phyloP scores from a whole-genome alignment of 768 basidiomycete species.

The Suillus bovinus region DNA sequence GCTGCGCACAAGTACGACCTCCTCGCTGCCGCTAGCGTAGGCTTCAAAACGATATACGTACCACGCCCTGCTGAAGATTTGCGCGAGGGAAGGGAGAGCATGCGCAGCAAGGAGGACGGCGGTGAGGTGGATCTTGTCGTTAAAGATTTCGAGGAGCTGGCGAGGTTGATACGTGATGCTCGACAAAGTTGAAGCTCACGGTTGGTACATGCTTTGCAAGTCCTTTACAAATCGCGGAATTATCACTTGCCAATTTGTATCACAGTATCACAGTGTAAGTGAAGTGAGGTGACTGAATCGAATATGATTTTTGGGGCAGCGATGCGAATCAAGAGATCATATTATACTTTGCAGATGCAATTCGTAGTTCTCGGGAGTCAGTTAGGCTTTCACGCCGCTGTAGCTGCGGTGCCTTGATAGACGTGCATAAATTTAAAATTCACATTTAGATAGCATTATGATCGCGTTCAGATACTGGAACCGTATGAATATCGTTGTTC shows the following conservation, averaged over 20 bases:
- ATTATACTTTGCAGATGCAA: not conserved
- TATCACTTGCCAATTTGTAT: not conserved
- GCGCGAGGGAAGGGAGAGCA: slow-evolving; percentile 19
- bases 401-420: not conserved
- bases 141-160: slow-evolving; percentile 52
- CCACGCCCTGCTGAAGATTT: slow-evolving; percentile 50
- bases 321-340: not conserved
- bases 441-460: too few species aligned
- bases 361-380: not conserved
- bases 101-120: slow-evolving; percentile 50
- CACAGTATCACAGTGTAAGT: not conserved
- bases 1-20: slow-evolving; percentile 64
- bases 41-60: slow-evolving; percentile 62
- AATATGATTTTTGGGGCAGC: not conserved
- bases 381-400: not conserved
- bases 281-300: not conserved
- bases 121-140: slow-evolving; percentile 63
- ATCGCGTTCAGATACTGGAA: not conserved
- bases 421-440: too few species aligned
- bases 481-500: not conserved
- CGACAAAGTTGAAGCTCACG: slow-evolving; percentile 5
- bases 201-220: not conserved
- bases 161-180: slow-evolving; percentile 22
- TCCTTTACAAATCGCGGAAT: not conserved
- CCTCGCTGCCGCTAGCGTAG: slow-evolving; percentile 48